A percentile compares a stretch with the other conserved stretches of the same genome.
These are phyloP conservation scores for Trematosphaeria pertusa DNA, from an alignment of 2,329 filamentous ascomycete species.

Conservation along the genomic window DNA sequence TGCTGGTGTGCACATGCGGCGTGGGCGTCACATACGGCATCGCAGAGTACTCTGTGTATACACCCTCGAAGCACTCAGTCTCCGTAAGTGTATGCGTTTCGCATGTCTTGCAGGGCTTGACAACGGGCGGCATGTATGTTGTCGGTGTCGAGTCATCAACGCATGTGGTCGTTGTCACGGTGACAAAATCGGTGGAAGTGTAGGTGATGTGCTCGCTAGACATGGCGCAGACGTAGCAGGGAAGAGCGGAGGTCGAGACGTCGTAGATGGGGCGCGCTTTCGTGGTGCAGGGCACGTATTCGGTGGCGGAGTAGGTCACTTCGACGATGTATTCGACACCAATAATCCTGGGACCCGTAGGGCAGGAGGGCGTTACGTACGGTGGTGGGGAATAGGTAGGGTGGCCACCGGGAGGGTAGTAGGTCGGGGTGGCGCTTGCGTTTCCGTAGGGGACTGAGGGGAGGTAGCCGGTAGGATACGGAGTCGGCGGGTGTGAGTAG, in stretches of 20 bases:
- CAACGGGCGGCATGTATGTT: slow-evolving; percentile 14
- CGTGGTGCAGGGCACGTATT: slow-evolving; percentile 17
- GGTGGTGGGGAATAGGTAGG: slow-evolving; percentile 14
- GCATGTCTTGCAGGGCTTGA: slow-evolving; percentile 20
- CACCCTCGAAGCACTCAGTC: slow-evolving; percentile 13
- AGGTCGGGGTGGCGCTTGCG: slow-evolving; percentile 15
- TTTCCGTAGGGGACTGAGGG: slow-evolving; percentile 11
- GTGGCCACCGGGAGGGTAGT: slow-evolving; percentile 6
- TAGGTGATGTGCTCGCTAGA: slow-evolving; percentile 18
- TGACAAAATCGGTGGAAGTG: slow-evolving; percentile 17
- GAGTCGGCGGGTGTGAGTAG: slow-evolving; percentile 6
- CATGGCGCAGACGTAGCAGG: slow-evolving; percentile 24
- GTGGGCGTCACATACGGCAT: slow-evolving; percentile 16
- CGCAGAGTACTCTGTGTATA: slow-evolving; percentile 17
- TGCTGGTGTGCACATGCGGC: slow-evolving; percentile 14
- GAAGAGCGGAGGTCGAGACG: slow-evolving; percentile 17
- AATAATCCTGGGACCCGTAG: slow-evolving; percentile 20
- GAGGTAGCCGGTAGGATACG: slow-evolving; percentile 7
- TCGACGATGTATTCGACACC: slow-evolving; percentile 23
- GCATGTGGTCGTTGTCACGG: slow-evolving; percentile 16
- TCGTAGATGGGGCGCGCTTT: slow-evolving; percentile 23
- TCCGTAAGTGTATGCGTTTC: slow-evolving; percentile 17
- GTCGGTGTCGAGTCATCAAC: slow-evolving; percentile 1
- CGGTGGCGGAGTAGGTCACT: slow-evolving; percentile 15
- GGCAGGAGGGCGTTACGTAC: slow-evolving; percentile 20